Conservation (phyloP, 768 basidiomycete species). For the Lentinula raphanica region DNA sequence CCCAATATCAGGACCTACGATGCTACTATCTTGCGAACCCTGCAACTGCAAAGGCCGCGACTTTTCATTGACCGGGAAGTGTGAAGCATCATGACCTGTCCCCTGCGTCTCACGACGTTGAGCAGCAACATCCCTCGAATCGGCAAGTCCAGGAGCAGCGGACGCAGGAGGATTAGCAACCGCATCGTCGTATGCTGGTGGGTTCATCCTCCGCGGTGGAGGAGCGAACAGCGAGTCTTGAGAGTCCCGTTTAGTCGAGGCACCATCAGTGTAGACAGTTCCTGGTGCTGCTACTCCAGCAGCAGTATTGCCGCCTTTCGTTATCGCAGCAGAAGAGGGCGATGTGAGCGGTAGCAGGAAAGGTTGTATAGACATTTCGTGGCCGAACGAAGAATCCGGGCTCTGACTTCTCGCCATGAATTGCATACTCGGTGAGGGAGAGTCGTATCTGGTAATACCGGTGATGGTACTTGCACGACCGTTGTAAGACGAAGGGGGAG, state of each 20-base stretch:
- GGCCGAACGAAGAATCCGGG: not conserved
- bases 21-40: not conserved
- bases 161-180: not conserved
- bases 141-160: not conserved
- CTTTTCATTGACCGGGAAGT: not conserved
- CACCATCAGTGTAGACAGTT: not conserved
- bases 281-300: not conserved
- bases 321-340: not conserved
- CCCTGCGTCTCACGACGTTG: conserved; percentile 1
- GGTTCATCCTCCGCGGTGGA: not conserved
- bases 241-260: not conserved
- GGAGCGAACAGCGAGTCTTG: not conserved
- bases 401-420: not conserved
- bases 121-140: not conserved
- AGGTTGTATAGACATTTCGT: not conserved
- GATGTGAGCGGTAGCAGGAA: not conserved
- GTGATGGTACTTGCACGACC: not conserved
- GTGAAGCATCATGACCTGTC: not conserved
- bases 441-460: not conserved
- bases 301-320: not conserved
- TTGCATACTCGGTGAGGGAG: conserved; percentile 2
- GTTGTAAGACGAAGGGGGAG: not conserved
- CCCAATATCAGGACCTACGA: not conserved
- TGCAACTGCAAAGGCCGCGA: not conserved
- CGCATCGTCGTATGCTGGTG: not conserved